Conservation (phyloP, 129 eudicot genomes). For the Oenanthe sinensis region DNA sequence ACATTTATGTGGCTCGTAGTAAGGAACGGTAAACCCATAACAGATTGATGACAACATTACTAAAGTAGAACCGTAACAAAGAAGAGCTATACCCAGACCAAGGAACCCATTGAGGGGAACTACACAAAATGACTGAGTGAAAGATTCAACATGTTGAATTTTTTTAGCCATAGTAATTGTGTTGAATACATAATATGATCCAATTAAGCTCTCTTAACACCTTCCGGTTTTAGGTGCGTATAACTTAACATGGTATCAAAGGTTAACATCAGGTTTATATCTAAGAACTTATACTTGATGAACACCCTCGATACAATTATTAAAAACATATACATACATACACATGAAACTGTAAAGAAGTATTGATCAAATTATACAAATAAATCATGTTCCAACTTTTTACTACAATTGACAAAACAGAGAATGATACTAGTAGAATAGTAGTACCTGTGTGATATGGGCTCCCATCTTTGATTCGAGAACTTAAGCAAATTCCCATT, state of each 20-base stretch:
- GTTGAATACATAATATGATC: background rate
- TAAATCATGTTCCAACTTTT: background rate
- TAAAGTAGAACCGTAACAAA: background rate
- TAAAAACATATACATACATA: background rate
- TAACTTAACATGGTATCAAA: background rate
- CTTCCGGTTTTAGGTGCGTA: too few species aligned
- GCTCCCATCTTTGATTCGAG: constrained; percentile 48
- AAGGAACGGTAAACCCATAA: background rate
- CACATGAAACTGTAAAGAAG: background rate
- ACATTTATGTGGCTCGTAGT: background rate
- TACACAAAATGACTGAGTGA: background rate
- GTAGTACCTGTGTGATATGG: constrained; percentile 45
- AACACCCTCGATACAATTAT: background rate
- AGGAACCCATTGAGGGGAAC: background rate
- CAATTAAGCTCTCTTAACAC: background rate
- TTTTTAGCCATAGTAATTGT: background rate
- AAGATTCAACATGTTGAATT: background rate
- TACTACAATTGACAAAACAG: background rate
- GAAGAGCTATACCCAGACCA: background rate
- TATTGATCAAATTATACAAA: background rate
- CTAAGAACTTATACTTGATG: too few species aligned
- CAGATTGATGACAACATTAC: background rate
- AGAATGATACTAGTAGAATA: background rate
- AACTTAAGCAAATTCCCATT: constrained; percentile 81
- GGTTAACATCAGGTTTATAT: background rate